Percentiles rank a stretch among this genome's conserved stretches.
phyloP scores from a whole-genome alignment of 139 green algal species.

The Nannochloris sp. region DNA sequence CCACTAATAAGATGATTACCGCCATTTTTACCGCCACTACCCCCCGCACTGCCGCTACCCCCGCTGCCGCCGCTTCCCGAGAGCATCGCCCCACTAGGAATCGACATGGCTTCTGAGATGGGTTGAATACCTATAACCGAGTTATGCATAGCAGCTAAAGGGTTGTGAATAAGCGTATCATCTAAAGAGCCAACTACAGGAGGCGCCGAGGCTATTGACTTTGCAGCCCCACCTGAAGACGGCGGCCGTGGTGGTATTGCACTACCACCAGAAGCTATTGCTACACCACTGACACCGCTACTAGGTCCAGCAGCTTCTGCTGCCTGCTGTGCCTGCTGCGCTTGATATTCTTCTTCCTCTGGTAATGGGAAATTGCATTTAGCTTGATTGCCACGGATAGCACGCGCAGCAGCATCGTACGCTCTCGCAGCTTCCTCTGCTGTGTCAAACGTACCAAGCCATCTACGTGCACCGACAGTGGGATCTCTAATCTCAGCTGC shows the following conservation, averaged over 20 bases:
- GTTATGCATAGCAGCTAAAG: conserved; percentile 9
- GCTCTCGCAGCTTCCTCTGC: conserved; percentile 87
- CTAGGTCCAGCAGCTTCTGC: neutral
- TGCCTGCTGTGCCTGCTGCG: neutral
- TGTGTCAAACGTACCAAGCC: conserved; percentile 96
- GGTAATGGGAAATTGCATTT: conserved; percentile 83
- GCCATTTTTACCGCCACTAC: neutral
- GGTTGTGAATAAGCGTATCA: conserved; percentile 21
- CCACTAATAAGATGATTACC: too few relatives aligned
- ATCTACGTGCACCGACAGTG: conserved; percentile 74
- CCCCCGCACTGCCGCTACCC: neutral
- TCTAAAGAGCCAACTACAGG: neutral
- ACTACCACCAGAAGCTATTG: neutral
- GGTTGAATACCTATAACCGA: conserved; percentile 4
- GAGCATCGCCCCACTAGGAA: conserved; percentile 2
- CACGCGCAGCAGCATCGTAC: conserved; percentile 86
- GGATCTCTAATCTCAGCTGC: conserved; percentile 97
- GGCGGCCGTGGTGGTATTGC: neutral
- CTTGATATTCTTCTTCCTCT: conserved; percentile 23
- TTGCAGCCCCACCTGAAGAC: neutral
- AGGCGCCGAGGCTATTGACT: neutral
- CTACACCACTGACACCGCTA: neutral
- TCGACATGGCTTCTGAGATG: conserved; percentile 26
- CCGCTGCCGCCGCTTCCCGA: neutral
- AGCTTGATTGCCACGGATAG: conserved; percentile 74